These are phyloP conservation scores for Penicillium turbatum DNA, from an alignment of 495 filamentous ascomycete genomes.

Conservation along the genomic window DNA sequence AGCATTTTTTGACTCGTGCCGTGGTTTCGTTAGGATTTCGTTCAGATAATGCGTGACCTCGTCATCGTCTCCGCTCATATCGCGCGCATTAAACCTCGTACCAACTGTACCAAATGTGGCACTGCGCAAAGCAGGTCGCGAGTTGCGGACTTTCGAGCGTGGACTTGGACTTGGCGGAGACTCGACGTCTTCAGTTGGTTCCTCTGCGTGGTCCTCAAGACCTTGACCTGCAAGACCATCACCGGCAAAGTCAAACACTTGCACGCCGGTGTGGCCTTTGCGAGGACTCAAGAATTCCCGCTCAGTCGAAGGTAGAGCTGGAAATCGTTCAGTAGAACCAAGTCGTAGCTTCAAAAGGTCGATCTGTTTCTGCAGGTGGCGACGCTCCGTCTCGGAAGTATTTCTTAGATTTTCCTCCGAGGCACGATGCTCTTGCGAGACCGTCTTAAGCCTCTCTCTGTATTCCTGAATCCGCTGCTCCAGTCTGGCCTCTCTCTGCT, in stretches of 20 bases:
- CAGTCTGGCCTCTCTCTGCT: constrained; percentile 44
- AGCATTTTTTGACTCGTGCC: constrained; percentile 8
- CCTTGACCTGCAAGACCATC: constrained; percentile 30
- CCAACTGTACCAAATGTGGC: constrained; percentile 24
- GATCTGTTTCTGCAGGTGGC: constrained; percentile 34
- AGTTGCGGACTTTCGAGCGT: constrained; percentile 32
- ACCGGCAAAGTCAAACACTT: constrained; percentile 15
- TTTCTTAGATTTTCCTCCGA: constrained; percentile 35
- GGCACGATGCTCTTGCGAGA: constrained; percentile 34
- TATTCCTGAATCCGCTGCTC: constrained; percentile 47
- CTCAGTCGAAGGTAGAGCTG: constrained; percentile 21
- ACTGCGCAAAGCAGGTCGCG: constrained; percentile 17
- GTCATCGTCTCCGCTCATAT: constrained; percentile 29
- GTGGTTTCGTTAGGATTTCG: constrained; percentile 26
- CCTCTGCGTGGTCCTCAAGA: constrained; percentile 21
- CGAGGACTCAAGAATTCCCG: constrained; percentile 31
- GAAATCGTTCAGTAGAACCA: constrained; percentile 26
- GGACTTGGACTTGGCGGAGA: constrained; percentile 41
- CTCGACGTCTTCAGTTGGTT: constrained; percentile 37
- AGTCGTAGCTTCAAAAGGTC: constrained; percentile 30
- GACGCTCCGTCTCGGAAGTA: constrained; percentile 34
- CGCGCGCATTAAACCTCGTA: constrained; percentile 25
- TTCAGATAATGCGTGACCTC: constrained; percentile 30
- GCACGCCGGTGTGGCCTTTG: constrained; percentile 32
- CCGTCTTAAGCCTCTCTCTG: constrained; percentile 37